These are phyloP conservation scores for Pseudohalonectria lignicola DNA, from an alignment of 2,329 filamentous ascomycete species.

Conservation along the genomic window DNA sequence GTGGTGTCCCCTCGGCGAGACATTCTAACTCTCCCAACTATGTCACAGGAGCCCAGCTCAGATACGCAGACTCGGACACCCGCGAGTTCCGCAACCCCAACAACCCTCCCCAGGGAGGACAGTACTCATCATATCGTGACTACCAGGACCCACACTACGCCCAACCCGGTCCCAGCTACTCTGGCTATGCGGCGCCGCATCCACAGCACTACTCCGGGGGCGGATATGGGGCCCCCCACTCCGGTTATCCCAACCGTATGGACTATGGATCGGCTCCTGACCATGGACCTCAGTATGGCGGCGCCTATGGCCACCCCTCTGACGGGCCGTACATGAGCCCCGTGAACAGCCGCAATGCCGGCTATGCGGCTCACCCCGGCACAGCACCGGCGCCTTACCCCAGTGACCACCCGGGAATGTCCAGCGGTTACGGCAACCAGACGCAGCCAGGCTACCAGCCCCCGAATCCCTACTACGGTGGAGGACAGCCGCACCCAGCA, in stretches of 20 bases:
- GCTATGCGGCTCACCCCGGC: not conserved
- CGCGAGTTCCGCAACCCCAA: not conserved
- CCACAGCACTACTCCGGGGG: no score
- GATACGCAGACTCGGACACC: conserved; percentile 46
- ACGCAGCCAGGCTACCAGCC: conserved; percentile 3
- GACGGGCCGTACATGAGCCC: conserved; percentile 2
- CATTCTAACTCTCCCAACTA: conserved; percentile 52
- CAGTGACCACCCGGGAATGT: conserved; percentile 6
- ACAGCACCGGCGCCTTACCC: not conserved
- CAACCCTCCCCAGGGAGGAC: no score
- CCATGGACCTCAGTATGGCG: conserved; percentile 5
- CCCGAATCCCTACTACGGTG: not conserved
- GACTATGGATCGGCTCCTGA: no score
- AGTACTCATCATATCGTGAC: no score
- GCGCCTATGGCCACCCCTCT: conserved; percentile 5
- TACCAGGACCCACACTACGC: no score
- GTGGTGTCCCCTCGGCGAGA: conserved; percentile 27
- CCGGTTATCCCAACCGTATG: no score
- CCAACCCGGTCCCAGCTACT: not conserved
- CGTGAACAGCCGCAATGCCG: conserved; percentile 1
- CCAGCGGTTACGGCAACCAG: no score
- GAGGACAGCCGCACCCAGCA: not conserved
- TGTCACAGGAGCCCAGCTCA: conserved; percentile 30
- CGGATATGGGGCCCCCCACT: no score
- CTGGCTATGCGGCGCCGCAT: conserved; percentile 1